Evolutionary conservation across 257 asterid species (phyloP), one percentile per base, ranked within the genome.

Genomic region (Solanum chaucha): DNA sequence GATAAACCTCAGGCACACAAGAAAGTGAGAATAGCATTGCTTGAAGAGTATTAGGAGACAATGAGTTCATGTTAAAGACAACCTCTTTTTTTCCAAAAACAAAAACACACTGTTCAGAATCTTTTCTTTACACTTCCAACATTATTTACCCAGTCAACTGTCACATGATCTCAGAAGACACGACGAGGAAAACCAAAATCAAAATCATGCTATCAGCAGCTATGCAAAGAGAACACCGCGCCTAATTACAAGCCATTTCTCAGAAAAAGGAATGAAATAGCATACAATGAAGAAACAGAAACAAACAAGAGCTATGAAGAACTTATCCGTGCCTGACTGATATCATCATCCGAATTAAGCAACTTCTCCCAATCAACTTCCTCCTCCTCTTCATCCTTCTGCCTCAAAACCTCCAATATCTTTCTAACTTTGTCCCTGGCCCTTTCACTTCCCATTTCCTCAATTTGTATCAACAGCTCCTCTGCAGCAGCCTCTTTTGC

Each of bases 361-460:
- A 97, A 87, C 87, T 95, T 95, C 86, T 93, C 99, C 99, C 99
- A 97, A 88, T 97, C 95, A 64, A 96, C 98, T 84, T 90, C 95
- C 6, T 93, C 93, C 11, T 91, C 99, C 83, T 93, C 99, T 82
- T 92, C 97, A 12, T 90, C 96, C 87, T 89, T 94, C 91, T 91
- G 91, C 28, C 91, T 94, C 93, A 96, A 46, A 83, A 92, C 95
- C 89, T 91, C 97, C 92, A 96, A 80, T 73, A 95, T 91, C 93
- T 87, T 92, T 91, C 86, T 87, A 70, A 88, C 94, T 84, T 92
- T 94, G 59, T 90, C 93, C 87, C 87, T 93, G 1, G 86, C 86
- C 17, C 92, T 83, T 68, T 93, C 92, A 11, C 91, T 90, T 83
- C 91, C 96, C 5, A n/a, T 86, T 64, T 89, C 92, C 90, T 84